Evolutionary conservation across 2,329 filamentous ascomycete genomes (phyloP).

Genomic region (Colletotrichum australisinense): DNA sequence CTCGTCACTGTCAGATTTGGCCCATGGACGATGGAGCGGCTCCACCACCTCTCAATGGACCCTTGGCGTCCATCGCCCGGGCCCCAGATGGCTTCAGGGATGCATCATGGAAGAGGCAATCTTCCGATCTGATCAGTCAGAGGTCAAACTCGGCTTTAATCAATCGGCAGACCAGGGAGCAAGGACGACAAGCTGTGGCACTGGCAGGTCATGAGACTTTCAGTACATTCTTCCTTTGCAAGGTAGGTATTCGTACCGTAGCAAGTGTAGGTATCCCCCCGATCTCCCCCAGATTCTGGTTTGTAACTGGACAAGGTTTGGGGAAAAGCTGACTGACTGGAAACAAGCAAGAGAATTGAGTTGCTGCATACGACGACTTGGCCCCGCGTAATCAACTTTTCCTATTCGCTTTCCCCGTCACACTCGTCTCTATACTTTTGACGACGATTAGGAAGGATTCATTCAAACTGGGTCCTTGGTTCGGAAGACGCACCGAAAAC

Average conservation of each 20-base stretch:
- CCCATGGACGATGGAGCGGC: background rate
- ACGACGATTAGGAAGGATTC: slow-evolving; percentile 12
- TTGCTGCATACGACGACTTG: slow-evolving; percentile 9
- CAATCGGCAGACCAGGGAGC: background rate
- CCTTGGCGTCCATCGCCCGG: slow-evolving; percentile 24
- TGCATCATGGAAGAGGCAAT: slow-evolving; percentile 28
- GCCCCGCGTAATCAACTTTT: slow-evolving; percentile 1
- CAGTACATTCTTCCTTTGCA: background rate
- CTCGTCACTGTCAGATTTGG: slow-evolving; percentile 30
- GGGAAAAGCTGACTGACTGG: slow-evolving; percentile 1
- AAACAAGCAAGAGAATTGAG: background rate
- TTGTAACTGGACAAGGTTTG: background rate
- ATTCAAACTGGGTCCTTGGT: slow-evolving; percentile 7
- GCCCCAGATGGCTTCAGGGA: slow-evolving; percentile 18
- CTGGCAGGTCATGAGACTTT: slow-evolving; percentile 8
- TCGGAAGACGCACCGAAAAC: slow-evolving; percentile 25
- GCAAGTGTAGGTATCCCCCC: background rate
- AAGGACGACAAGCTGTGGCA: background rate
- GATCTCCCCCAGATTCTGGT: background rate
- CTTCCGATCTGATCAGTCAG: slow-evolving; percentile 33
- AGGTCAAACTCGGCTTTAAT: slow-evolving; percentile 9
- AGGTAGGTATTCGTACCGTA: no score
- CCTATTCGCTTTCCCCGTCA: background rate
- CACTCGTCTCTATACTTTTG: background rate
- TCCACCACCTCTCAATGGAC: slow-evolving; percentile 18